Conservation (phyloP, 805 yeast species). For the Grigorovia transvaalensis region DNA sequence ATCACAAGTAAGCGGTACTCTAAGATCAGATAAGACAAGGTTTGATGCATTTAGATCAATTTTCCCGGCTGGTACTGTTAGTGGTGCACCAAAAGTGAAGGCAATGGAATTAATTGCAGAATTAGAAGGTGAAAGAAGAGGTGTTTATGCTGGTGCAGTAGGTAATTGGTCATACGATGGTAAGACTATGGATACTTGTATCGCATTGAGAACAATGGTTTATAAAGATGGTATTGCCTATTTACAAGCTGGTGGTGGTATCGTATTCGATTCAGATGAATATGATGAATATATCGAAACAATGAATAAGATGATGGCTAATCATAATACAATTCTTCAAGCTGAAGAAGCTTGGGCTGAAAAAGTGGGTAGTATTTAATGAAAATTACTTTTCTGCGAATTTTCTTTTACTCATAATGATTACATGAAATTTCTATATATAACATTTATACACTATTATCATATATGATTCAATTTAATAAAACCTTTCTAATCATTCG, state of each 20-base stretch:
- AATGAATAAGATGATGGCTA: slow-evolving; percentile 93
- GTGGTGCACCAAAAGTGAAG: slow-evolving; percentile 95
- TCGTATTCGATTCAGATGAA: slow-evolving; percentile 90
- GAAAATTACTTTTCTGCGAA: not conserved
- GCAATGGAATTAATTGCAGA: slow-evolving; percentile 94
- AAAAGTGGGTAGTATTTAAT: slow-evolving; percentile 25
- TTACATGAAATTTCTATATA: too few relatives aligned
- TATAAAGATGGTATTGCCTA: slow-evolving; percentile 83
- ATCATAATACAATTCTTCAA: slow-evolving; percentile 79
- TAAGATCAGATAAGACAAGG: slow-evolving; percentile 73
- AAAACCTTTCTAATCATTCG: too few relatives aligned
- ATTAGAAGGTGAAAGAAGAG: slow-evolving; percentile 84
- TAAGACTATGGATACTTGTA: slow-evolving; percentile 93
- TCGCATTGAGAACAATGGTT: slow-evolving; percentile 95
- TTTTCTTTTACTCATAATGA: not conserved
- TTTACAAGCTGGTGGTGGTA: slow-evolving; percentile 98
- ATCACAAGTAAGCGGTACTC: slow-evolving; percentile 85
- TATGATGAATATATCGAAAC: slow-evolving; percentile 93
- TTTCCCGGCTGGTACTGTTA: slow-evolving; percentile 98
- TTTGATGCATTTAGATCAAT: slow-evolving; percentile 96
- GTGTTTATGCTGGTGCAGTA: slow-evolving; percentile 97
- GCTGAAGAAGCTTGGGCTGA: slow-evolving; percentile 75
- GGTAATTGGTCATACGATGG: slow-evolving; percentile 97
- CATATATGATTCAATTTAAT: too few relatives aligned
- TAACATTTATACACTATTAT: too few relatives aligned